Evolutionary conservation across 2,329 filamentous ascomycete species (phyloP), one percentile per base, ranked within the genome.

Genomic region (Fusarium sambucinum): DNA sequence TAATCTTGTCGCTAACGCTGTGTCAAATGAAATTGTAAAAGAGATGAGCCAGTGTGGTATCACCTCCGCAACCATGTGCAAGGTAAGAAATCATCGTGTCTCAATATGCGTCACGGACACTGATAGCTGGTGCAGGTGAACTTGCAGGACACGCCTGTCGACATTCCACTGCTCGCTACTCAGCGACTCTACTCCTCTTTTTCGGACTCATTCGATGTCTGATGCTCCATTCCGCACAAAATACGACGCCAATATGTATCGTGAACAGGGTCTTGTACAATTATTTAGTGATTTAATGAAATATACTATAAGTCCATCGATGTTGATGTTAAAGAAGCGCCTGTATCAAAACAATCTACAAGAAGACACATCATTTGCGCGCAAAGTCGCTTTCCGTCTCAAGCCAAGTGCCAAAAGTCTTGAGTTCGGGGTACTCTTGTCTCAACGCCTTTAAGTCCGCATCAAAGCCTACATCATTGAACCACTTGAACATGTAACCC

Each of bases 401-500:
- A 6, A 63, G 38, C 60, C 60, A 63, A 29, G 33, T 35, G 11
- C 33, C 52, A 10, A 63, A 63, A 13, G 23, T 41, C 38, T 41
- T 63, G 10, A 63, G 23, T 6, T 29, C 38, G 9, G 60, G 44
- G 14, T 46, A 63, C 33, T 63, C 44, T 14, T 63, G 62, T 33
- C 27, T 58, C 29, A 63, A 5, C 7, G 42, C n/a, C 21, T 63
- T 40, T n/a, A 63, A 33, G 6, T 63, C 38, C 14, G 60, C 60
- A 37, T 25, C 33, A 6, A 63, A 63, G 7, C 60, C 60, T 38
- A 58, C 33, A 35, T 63, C 51, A 6, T 58, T 50, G 52, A 63
- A 63, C 60, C 60, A 63, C 27, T 63, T 63, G 33, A 63, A 63
- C 59, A 63, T 63, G 3, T 63, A 63, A 2, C 60, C 51, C 23